Percentiles rank a stretch among this genome's conserved stretches.
Conservation (phyloP, 257 asterid genomes). For the Ophiorrhiza pumila region DNA sequence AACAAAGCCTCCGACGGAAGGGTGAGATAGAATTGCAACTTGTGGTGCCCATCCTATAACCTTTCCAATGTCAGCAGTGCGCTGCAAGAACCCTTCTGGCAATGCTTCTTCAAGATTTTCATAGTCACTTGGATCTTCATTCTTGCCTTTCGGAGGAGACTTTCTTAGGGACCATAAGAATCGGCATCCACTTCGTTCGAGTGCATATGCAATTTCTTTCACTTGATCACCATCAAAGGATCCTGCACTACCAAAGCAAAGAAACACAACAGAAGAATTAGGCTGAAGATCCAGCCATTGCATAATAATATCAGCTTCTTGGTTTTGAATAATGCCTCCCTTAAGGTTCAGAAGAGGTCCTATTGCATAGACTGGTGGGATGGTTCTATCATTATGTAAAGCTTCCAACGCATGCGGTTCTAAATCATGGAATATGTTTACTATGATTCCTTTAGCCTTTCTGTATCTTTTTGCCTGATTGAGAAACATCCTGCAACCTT, state of each 20-base stretch:
- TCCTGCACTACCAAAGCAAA: no score
- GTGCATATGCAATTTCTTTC: no score
- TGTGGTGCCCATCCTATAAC: slow-evolving; percentile 24
- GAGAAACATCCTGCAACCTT: neutral
- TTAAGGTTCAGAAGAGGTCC: slow-evolving; percentile 25
- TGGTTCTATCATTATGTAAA: slow-evolving; percentile 10
- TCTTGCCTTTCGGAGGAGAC: no score
- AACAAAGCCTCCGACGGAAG: slow-evolving; percentile 34
- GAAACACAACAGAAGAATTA: no score
- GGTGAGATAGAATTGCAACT: slow-evolving; percentile 25
- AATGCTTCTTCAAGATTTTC: slow-evolving; percentile 20
- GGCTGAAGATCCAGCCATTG: slow-evolving; percentile 27
- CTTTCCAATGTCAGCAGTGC: slow-evolving; percentile 9
- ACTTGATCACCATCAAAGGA: no score
- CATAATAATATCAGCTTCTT: slow-evolving; percentile 2
- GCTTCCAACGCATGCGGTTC: slow-evolving; percentile 27
- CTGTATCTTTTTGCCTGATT: slow-evolving; percentile 5
- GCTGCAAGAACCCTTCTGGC: slow-evolving; percentile 34
- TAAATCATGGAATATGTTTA: slow-evolving; percentile 30
- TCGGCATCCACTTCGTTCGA: no score
- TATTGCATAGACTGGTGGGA: slow-evolving; percentile 31
- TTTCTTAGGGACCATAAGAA: no score
- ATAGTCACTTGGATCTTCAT: neutral
- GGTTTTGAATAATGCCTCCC: neutral
- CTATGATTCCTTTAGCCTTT: neutral